Conservation (phyloP, 2,329 filamentous ascomycete genomes). For the Coleophoma eucalyptorum region DNA sequence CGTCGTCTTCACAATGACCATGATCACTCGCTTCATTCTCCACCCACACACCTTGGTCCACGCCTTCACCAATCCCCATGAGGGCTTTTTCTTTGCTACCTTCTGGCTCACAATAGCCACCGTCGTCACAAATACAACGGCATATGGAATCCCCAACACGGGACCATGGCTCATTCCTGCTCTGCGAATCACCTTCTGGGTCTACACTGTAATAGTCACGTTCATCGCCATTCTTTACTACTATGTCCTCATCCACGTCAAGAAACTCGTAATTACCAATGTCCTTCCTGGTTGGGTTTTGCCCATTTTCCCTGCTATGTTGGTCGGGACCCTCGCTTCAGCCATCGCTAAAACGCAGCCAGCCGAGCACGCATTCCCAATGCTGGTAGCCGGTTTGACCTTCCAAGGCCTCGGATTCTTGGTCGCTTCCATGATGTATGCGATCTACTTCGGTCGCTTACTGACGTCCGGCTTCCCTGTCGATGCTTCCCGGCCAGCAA, state of each 20-base stretch:
- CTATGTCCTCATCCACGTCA: slow-evolving; percentile 56
- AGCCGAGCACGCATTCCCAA: slow-evolving; percentile 49
- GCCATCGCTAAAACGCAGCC: slow-evolving; percentile 61
- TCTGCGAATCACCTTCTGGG: slow-evolving; percentile 65
- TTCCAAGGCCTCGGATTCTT: slow-evolving; percentile 68
- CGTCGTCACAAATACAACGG: slow-evolving; percentile 61
- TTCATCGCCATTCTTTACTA: slow-evolving; percentile 62
- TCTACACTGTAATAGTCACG: slow-evolving; percentile 58
- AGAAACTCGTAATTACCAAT: slow-evolving; percentile 50
- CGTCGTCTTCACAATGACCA: slow-evolving; percentile 44
- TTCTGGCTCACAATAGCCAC: slow-evolving; percentile 68
- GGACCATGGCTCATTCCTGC: slow-evolving; percentile 52
- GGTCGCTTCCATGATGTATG: slow-evolving; percentile 67
- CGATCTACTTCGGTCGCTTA: slow-evolving; percentile 66
- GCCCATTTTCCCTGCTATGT: slow-evolving; percentile 72
- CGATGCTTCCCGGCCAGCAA: slow-evolving; percentile 60
- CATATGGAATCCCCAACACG: slow-evolving; percentile 57
- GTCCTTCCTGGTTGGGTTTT: slow-evolving; percentile 75
- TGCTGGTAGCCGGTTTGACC: slow-evolving; percentile 61
- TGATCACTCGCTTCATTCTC: slow-evolving; percentile 59
- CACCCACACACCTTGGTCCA: slow-evolving; percentile 49
- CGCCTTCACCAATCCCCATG: slow-evolving; percentile 60
- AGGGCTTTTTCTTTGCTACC: slow-evolving; percentile 69
- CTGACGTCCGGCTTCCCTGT: slow-evolving; percentile 55
- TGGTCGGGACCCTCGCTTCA: slow-evolving; percentile 66